phyloP scores from a whole-genome alignment of 352 stramenopile genomes.

The Pythium folliculosum region DNA sequence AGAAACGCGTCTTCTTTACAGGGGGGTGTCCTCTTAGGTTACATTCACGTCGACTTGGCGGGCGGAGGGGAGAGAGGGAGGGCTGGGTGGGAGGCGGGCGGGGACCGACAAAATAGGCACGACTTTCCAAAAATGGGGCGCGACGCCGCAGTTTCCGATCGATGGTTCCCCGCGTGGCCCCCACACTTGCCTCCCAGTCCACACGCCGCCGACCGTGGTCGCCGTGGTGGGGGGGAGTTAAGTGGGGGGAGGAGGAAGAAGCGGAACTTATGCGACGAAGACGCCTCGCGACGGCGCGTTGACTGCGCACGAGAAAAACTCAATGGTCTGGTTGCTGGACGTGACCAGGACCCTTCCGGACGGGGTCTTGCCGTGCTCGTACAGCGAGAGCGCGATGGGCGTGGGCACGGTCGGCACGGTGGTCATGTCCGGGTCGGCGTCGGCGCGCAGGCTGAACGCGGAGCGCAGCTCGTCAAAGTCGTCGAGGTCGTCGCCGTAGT shows the following conservation, averaged over 20 bases:
- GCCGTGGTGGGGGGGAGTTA: background rate
- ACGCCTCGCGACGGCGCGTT: conserved; percentile 74
- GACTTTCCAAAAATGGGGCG: conserved; percentile 15
- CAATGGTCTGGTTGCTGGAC: conserved; percentile 78
- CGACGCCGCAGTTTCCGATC: background rate
- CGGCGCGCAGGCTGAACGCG: conserved; percentile 15
- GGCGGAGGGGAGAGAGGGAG: background rate
- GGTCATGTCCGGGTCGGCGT: conserved; percentile 65
- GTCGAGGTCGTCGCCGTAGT: conserved; percentile 76
- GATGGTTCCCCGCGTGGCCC: background rate
- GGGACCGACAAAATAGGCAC: background rate
- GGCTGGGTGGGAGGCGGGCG: background rate
- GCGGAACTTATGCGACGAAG: conserved; percentile 50
- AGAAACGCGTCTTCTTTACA: conserved; percentile 30
- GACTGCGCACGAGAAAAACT: conserved; percentile 83
- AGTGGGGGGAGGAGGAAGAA: conserved; percentile 1
- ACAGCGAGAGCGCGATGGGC: conserved; percentile 66
- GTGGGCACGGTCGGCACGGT: conserved; percentile 79
- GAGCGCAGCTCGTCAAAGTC: conserved; percentile 65
- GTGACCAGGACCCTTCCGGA: conserved; percentile 77
- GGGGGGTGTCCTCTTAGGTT: conserved; percentile 29
- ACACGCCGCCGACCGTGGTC: background rate
- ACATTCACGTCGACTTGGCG: conserved; percentile 20
- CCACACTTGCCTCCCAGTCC: background rate
- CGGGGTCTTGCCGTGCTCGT: conserved; percentile 78